Base-by-base conservation (phyloP, 495 filamentous ascomycete species). In the Neurospora sp. region DNA sequence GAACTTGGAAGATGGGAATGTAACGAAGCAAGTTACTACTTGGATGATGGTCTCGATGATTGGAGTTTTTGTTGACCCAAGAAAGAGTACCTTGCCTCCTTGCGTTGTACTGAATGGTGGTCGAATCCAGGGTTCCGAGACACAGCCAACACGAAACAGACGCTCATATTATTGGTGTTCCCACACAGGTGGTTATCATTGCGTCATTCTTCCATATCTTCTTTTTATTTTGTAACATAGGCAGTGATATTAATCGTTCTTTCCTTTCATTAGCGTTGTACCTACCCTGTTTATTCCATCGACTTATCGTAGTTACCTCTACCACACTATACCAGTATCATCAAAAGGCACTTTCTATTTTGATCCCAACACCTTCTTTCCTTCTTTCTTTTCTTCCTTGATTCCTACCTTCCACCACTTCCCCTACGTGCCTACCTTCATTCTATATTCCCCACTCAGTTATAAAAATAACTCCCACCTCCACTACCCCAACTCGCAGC, bases 291-390 rank as follows among this genome's bases (percentile, higher is more conserved):
- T 27, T 27, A 27, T 27, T 27, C 22, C 1, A 27, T 27, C 22
- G 22, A 27, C 22, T 27, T 27, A 27, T 27, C 1, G 22, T 27
- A 27, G 22, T 27, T 27, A 27, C 22, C 22, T 27, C 22, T 27
- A 27, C 22, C 22, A 1, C 1, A 27, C 22, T 27, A 27, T 27
- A 27, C 22, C 22, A 27, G n/a, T 69, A 61, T 35, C 48, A 35
- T 37, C 70, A 44, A 71, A 68, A 74, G 3, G 68, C 42, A 45
- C 10, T 69, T 27, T 76, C 74, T n/a, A 70, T 31, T 40, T 71
- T 71, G 4, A 31, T 53, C 3, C 16, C 48, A 27, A 73, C 22
- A 27, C 20, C 20, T 27, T 27, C 20, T 22, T 22, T 22, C 22
- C 22, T 27, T 27, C 22, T 27, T 27, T 27, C 22, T 27, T 27